These are phyloP conservation scores for Venturiaceae sp. DNA, from an alignment of 2,329 filamentous ascomycete genomes.

Conservation along the genomic window DNA sequence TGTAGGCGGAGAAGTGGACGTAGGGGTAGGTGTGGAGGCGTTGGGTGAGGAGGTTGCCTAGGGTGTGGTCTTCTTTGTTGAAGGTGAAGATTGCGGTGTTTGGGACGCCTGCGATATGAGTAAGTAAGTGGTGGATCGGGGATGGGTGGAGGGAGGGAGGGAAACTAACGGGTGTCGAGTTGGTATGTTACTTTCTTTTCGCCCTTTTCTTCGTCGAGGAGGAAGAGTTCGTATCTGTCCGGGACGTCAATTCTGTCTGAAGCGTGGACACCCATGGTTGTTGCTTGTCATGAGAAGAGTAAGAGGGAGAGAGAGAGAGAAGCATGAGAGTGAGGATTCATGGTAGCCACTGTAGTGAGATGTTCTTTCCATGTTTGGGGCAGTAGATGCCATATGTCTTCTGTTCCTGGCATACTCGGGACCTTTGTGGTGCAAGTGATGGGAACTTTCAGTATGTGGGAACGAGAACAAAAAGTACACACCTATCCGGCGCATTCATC, in stretches of 20 bases:
- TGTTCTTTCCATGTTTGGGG: neutral
- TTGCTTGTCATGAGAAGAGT: too few relatives aligned
- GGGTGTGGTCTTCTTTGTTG: conserved; percentile 93
- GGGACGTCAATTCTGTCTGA: conserved; percentile 16
- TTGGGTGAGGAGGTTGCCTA: conserved; percentile 80
- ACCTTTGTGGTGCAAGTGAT: neutral
- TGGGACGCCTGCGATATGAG: conserved; percentile 57
- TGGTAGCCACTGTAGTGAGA: too few relatives aligned
- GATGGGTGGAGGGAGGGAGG: neutral
- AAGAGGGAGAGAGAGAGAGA: too few relatives aligned
- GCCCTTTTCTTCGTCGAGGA: conserved; percentile 67
- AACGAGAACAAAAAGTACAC: conserved; percentile 16
- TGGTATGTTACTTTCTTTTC: conserved; percentile 92
- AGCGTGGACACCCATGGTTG: neutral
- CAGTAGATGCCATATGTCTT: neutral
- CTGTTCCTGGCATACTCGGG: neutral
- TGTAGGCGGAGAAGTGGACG: conserved; percentile 88
- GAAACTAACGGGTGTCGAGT: conserved; percentile 70
- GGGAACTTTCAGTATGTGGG: neutral
- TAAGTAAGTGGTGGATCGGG: neutral
- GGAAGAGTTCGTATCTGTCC: conserved; percentile 81
- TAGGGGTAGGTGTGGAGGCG: conserved; percentile 77
- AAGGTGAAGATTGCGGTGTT: conserved; percentile 94
- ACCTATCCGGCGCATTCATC: conserved; percentile 48
- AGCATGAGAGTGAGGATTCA: too few relatives aligned